Conservation (phyloP, 139 green algal genomes). For the Chlamydomonas sp. region DNA sequence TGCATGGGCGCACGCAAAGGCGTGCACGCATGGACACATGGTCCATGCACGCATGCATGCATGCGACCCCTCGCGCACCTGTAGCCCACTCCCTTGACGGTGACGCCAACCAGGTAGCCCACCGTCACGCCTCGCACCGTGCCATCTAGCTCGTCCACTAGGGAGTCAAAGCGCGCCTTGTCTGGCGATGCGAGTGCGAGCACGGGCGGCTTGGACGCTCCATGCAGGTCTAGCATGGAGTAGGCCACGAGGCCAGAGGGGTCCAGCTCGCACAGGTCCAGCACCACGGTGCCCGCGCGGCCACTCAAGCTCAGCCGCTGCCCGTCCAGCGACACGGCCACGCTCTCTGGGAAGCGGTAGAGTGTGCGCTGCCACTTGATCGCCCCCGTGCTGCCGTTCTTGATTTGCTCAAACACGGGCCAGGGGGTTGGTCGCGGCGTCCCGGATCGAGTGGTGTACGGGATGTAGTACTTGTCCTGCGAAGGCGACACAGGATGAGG, state of each 20-base stretch:
- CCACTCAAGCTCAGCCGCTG: conserved; percentile 24
- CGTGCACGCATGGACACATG: background rate
- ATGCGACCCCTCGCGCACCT: too few species aligned
- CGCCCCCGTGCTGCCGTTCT: background rate
- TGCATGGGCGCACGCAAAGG: too few species aligned
- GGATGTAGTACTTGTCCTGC: too few species aligned
- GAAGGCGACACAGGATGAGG: too few species aligned
- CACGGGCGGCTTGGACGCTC: conserved; percentile 4
- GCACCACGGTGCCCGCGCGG: conserved; percentile 25
- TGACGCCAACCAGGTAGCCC: conserved; percentile 47
- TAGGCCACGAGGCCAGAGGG: conserved; percentile 38
- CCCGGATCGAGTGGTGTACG: conserved; percentile 20
- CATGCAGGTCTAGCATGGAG: conserved; percentile 16
- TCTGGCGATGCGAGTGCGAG: conserved; percentile 34
- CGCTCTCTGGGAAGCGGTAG: conserved; percentile 25
- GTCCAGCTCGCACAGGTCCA: conserved; percentile 30
- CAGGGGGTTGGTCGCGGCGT: conserved; percentile 20
- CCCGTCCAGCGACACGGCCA: conserved; percentile 10
- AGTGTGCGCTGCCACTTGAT: conserved; percentile 24
- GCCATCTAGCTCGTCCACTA: conserved; percentile 27
- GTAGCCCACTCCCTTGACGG: conserved; percentile 53
- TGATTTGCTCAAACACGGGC: conserved; percentile 24
- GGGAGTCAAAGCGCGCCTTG: conserved; percentile 25
- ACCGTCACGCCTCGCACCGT: conserved; percentile 37
- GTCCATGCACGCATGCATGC: background rate